Base-by-base conservation (phyloP, 2,329 filamentous ascomycete genomes). In the Hymenoscyphus fraxineus region DNA sequence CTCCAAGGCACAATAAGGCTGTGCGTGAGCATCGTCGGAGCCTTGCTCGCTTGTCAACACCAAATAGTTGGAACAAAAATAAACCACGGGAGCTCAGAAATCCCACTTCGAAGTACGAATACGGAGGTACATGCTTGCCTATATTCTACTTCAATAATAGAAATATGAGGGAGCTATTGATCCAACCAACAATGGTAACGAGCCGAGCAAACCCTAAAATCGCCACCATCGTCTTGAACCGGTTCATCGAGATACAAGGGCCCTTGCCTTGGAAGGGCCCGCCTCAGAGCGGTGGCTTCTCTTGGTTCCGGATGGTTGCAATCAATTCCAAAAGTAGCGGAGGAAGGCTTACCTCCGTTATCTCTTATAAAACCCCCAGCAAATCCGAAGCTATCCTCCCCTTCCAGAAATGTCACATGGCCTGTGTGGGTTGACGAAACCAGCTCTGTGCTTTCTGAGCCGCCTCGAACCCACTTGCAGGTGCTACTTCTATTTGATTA, bases 341-440 rank as follows among this genome's bases (percentile, higher is more conserved):
- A 61, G 64, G 64, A 61, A 55, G 39, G 47, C 54, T 61, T 41
- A 58, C 54, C 38, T 65, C 64, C 64, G 64, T 55, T 35, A 63
- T 65, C 64, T 61, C 38, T n/a, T 58, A 22, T 35, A 59, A 58
- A 56, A 16, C 38, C 47, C 58, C 44, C 22, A 58, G 59, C 60
- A 54, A 44, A 2, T 47, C 31, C 58, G 32, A 54, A 15, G 44
- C 9, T 56, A 39, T 39, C 40, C 41, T n/a, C 57, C 57, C 31
- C n/a, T 59, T 44, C 22, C 38, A 31, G 60, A 39, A 39, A 31
- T 16, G 32, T 63, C 58, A 63, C 61, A 59, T 63, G 64, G 54
- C 31, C 19, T 27, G 13, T 9, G 35, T n/a, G 12, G 63, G 40
- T 56, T 47, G 41, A 31, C 9, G 39, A 62, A 22, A 16, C 41